These are phyloP conservation scores for Hemileccinum impolitum DNA, from an alignment of 768 basidiomycete genomes.

Conservation along the genomic window DNA sequence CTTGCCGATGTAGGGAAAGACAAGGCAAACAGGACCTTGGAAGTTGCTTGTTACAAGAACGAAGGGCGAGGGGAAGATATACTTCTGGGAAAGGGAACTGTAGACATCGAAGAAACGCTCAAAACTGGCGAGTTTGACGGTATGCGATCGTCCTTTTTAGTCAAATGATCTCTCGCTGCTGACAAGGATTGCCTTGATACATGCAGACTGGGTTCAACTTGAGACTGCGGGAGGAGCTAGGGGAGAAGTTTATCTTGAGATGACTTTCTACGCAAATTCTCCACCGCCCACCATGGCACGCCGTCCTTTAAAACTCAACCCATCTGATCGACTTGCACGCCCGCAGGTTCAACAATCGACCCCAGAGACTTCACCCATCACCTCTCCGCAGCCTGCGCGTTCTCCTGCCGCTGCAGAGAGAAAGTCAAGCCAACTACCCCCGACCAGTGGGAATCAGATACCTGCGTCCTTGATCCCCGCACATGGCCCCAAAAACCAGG, in stretches of 20 bases:
- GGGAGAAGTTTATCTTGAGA: slow-evolving; percentile 88
- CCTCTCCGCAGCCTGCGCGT: slow-evolving; percentile 13
- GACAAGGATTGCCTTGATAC: neutral
- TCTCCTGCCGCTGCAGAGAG: slow-evolving; percentile 10
- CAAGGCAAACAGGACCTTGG: slow-evolving; percentile 48
- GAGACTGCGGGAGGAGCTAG: slow-evolving; percentile 58
- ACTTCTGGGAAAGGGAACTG: slow-evolving; percentile 65
- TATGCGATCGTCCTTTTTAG: slow-evolving; percentile 35
- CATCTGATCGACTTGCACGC: slow-evolving; percentile 50
- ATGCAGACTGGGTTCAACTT: slow-evolving; percentile 68
- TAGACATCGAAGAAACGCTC: slow-evolving; percentile 77
- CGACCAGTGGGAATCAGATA: slow-evolving; percentile 6
- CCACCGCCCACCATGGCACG: slow-evolving; percentile 47
- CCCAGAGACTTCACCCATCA: slow-evolving; percentile 9
- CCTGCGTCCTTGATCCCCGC: slow-evolving; percentile 26
- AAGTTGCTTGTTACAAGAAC: slow-evolving; percentile 77
- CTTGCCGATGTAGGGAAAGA: slow-evolving; percentile 53
- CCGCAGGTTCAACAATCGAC: slow-evolving; percentile 25
- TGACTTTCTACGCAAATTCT: slow-evolving; percentile 84
- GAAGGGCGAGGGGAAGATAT: slow-evolving; percentile 71
- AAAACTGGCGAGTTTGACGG: slow-evolving; percentile 91
- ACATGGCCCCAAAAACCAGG: slow-evolving; percentile 4
- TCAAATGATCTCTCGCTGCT: neutral
- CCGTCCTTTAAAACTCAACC: slow-evolving; percentile 51
- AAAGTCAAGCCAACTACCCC: slow-evolving; percentile 5